phyloP scores from a whole-genome alignment of 2,329 filamentous ascomycete species.

The Cladophialophora psammophila region DNA sequence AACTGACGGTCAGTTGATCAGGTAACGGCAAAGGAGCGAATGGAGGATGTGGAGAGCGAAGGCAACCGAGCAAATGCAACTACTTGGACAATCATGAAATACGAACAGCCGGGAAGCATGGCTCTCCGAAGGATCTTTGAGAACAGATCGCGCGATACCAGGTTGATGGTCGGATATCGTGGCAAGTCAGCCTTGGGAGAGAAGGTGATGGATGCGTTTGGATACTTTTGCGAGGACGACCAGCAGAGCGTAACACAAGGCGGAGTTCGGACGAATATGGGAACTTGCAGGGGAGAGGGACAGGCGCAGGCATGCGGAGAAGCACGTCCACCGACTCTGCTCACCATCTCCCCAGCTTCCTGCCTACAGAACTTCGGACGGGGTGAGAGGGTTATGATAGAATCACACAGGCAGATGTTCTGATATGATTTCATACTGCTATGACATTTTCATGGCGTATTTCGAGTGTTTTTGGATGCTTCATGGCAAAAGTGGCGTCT shows the following conservation, averaged over 20 bases:
- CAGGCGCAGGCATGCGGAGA: slow-evolving; percentile 1
- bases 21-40: slow-evolving; percentile 18
- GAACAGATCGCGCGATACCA: slow-evolving; percentile 2
- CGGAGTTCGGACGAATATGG: slow-evolving; percentile 15
- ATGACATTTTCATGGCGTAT: slow-evolving; percentile 2
- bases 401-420: background rate
- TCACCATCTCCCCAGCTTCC: too few species aligned
- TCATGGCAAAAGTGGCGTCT: slow-evolving; percentile 1
- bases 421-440: background rate
- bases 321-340: background rate
- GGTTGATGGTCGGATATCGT: slow-evolving; percentile 16
- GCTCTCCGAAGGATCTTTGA: slow-evolving; percentile 1
- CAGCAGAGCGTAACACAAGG: slow-evolving; percentile 2
- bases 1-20: slow-evolving; percentile 8
- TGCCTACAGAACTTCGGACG: too few species aligned
- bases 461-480: background rate
- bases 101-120: slow-evolving; percentile 18
- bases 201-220: slow-evolving; percentile 37
- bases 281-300: background rate
- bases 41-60: background rate
- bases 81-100: slow-evolving; percentile 12
- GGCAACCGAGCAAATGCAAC: slow-evolving; percentile 8
- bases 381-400: background rate
- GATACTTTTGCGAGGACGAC: slow-evolving; percentile 19
- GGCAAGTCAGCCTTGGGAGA: slow-evolving; percentile 28